phyloP scores from a whole-genome alignment of 1,284 basidiomycete genomes.

The Trichosporon sp. region DNA sequence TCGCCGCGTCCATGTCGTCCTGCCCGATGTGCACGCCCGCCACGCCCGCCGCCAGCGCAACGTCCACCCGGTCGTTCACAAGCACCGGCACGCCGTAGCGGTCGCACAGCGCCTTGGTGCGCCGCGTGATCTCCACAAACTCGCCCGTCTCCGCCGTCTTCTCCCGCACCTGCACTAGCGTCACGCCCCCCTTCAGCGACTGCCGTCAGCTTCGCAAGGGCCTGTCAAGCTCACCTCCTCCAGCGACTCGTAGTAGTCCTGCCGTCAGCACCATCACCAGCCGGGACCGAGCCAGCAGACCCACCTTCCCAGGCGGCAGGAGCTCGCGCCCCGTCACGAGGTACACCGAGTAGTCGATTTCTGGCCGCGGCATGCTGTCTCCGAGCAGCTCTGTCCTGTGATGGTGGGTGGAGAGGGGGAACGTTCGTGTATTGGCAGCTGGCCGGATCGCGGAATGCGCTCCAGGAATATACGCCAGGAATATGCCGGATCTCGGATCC shows the following conservation, averaged over 20 bases:
- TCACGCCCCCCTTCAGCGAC: constrained; percentile 79
- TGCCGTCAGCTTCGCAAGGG: constrained; percentile 34
- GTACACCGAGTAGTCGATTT: constrained; percentile 72
- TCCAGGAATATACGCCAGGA: neutral
- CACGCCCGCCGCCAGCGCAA: constrained; percentile 70
- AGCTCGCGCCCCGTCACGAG: constrained; percentile 79
- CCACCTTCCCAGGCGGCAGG: constrained; percentile 71
- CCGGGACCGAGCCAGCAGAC: no score
- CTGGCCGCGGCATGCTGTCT: constrained; percentile 29
- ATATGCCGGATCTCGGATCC: neutral
- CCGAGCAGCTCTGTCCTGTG: neutral
- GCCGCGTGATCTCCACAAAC: constrained; percentile 73
- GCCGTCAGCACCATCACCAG: neutral
- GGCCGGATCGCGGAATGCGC: neutral
- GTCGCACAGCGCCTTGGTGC: constrained; percentile 70
- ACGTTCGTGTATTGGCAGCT: neutral
- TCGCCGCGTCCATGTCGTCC: constrained; percentile 71
- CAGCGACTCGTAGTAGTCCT: constrained; percentile 72
- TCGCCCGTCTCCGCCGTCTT: constrained; percentile 74
- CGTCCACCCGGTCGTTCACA: constrained; percentile 87
- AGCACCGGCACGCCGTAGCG: constrained; percentile 78
- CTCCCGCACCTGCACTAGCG: constrained; percentile 82
- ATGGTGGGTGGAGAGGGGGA: neutral
- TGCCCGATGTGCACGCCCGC: constrained; percentile 89
- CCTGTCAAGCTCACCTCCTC: constrained; percentile 61